phyloP scores from a whole-genome alignment of 768 basidiomycete genomes.

The Phanerodontia chrysosporium region DNA sequence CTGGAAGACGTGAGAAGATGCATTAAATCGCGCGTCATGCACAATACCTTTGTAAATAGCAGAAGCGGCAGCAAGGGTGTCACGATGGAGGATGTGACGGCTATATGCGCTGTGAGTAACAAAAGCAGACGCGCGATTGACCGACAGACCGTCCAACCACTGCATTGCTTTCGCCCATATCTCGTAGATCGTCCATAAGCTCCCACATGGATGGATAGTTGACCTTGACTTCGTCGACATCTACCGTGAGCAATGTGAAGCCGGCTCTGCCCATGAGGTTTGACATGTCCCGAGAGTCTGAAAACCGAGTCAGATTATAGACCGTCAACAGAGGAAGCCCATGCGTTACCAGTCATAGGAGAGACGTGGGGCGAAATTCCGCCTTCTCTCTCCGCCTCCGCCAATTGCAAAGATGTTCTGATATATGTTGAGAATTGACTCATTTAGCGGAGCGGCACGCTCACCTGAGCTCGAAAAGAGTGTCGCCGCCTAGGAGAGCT shows the following conservation, averaged over 20 bases:
- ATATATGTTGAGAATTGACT: background rate
- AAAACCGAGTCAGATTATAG: background rate
- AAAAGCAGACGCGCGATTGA: background rate
- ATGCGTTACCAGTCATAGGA: slow-evolving; percentile 87
- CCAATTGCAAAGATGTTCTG: slow-evolving; percentile 90
- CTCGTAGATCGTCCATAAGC: slow-evolving; percentile 84
- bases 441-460: background rate
- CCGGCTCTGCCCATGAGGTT: slow-evolving; percentile 90
- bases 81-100: slow-evolving; percentile 66
- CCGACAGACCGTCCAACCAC: slow-evolving; percentile 66
- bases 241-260: slow-evolving; percentile 90
- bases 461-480: slow-evolving; percentile 87
- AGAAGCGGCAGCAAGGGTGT: slow-evolving; percentile 86
- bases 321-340: background rate
- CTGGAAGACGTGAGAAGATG: background rate
- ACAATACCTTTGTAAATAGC: slow-evolving; percentile 84
- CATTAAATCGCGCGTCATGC: background rate
- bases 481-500: slow-evolving; percentile 94
- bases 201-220: slow-evolving; percentile 96
- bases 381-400: slow-evolving; percentile 90
- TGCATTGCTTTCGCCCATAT: slow-evolving; percentile 97
- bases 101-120: slow-evolving; percentile 30
- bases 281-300: slow-evolving; percentile 90
- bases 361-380: slow-evolving; percentile 96
- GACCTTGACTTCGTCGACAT: slow-evolving; percentile 89